Percentiles rank a stretch among this genome's conserved stretches.
phyloP scores from a whole-genome alignment of 495 filamentous ascomycete species.

The Hypoxylon fragiforme region DNA sequence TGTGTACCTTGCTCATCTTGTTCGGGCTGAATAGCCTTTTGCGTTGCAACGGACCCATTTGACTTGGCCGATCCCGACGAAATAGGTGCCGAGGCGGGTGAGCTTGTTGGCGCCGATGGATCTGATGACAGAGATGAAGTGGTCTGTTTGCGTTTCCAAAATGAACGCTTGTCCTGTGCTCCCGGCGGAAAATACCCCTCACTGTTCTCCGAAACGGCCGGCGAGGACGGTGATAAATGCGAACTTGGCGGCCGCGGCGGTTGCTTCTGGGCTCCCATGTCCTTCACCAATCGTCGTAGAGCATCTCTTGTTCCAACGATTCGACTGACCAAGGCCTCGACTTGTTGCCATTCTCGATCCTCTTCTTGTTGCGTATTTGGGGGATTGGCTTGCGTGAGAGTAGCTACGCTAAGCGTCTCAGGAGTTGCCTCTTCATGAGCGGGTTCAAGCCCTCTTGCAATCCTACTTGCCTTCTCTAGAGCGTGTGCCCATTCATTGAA shows the following conservation, averaged over 20 bases:
- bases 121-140: conserved; percentile 45
- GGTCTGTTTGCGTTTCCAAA: conserved; percentile 90
- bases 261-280: conserved; percentile 70
- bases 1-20: conserved; percentile 66
- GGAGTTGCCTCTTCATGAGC: conserved; percentile 37
- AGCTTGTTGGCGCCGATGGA: conserved; percentile 49
- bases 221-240: conserved; percentile 45
- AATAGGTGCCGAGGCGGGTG: conserved; percentile 64
- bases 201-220: conserved; percentile 46
- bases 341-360: conserved; percentile 80
- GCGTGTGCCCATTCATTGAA: conserved; percentile 86
- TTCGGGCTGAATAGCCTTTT: conserved; percentile 23
- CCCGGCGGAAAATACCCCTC: conserved; percentile 50
- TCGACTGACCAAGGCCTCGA: conserved; percentile 78
- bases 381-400: conserved; percentile 15
- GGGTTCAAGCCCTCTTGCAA: conserved; percentile 51
- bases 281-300: conserved; percentile 78
- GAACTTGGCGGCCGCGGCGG: conserved; percentile 39
- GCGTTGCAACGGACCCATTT: conserved; percentile 24
- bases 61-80: conserved; percentile 45
- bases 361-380: conserved; percentile 54
- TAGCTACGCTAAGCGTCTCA: conserved; percentile 26
- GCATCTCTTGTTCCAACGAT: conserved; percentile 88
- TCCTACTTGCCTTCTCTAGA: conserved; percentile 73
- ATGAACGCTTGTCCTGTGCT: conserved; percentile 58